Evolutionary conservation across 768 basidiomycete species (phyloP).

Genomic region (Sutorius australiensis): DNA sequence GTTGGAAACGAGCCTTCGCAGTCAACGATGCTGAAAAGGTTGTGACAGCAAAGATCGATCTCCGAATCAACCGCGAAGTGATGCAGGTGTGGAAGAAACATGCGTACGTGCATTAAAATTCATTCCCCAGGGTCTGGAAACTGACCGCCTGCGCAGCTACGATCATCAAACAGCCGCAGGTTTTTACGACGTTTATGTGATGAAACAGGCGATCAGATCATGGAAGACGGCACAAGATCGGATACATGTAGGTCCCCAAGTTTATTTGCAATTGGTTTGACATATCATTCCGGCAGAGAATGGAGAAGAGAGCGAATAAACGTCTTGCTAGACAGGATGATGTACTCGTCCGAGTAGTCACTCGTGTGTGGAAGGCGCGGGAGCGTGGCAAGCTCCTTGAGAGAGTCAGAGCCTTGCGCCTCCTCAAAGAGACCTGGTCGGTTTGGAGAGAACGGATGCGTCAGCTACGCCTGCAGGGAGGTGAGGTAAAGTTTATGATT

Average conservation of each 20-base stretch:
- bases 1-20: constrained; percentile 50
- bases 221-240: constrained; percentile 56
- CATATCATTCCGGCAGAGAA: constrained; percentile 38
- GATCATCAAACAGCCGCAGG: constrained; percentile 41
- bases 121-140: not conserved
- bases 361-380: constrained; percentile 65
- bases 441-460: constrained; percentile 49
- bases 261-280: not conserved
- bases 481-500: constrained; percentile 32
- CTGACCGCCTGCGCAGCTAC: constrained; percentile 34
- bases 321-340: constrained; percentile 55
- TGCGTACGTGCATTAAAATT: constrained; percentile 40
- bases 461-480: constrained; percentile 40
- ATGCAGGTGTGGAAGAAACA: constrained; percentile 57
- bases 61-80: constrained; percentile 45
- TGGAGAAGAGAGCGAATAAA: constrained; percentile 55
- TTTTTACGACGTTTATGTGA: constrained; percentile 38
- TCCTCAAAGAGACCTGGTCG: constrained; percentile 44
- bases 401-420: constrained; percentile 44
- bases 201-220: constrained; percentile 44
- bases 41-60: constrained; percentile 41
- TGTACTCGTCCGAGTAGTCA: constrained; percentile 53
- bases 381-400: constrained; percentile 59
- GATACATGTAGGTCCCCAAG: constrained; percentile 42
- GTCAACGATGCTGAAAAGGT: constrained; percentile 44